Evolutionary conservation across 305 asterid genomes (phyloP), one percentile per base, ranked within the genome.

Genomic region (Ajuga reptans): DNA sequence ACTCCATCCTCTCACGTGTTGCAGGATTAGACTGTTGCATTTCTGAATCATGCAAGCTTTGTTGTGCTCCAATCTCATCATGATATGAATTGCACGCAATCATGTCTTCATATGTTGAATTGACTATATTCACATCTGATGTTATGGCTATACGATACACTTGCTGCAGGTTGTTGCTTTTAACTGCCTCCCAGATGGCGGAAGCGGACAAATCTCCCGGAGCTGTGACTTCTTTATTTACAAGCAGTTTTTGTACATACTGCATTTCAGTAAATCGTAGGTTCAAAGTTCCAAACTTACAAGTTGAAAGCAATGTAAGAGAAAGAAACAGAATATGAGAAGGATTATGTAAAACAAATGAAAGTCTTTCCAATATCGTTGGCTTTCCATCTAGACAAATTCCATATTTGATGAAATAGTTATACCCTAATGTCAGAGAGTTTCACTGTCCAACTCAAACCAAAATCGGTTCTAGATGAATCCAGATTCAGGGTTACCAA

Each of bases 141-240:
- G 79, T 62, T 56, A 79, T 82, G 70, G 77, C 53, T 27, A 85
- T 73, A 47, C 81, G 88, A 74, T 92, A 92, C 18, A 87, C 95
- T 56, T 84, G 95, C 66, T 73, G 81, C 81, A 90, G 71, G 68
- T 85, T 84, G 85, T 88, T 83, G 75, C 82, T 74, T 81, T 54
- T 75, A 52, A 92, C 97, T 65, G 98, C 98, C 82, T 90, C 93
- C 98, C 98, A 88, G 75, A 85, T 76, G 72, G 83, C 63, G 50
- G 85, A 82, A 50, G 75, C 81, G 45, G 83, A 73, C 34, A 42
- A 53, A 55, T 69, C 63, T 74, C 74, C 63, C 14, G 79, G 74
- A 58, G 66, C 31, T 24, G 61, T 67, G 67, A 82, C 83, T 70
- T 84, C 90, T 79, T 81, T 88, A 65, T 81, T 83, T 70, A 92